These are phyloP conservation scores for Eucalyptus marginata DNA, from an alignment of 345 rosid genomes.

Conservation along the genomic window DNA sequence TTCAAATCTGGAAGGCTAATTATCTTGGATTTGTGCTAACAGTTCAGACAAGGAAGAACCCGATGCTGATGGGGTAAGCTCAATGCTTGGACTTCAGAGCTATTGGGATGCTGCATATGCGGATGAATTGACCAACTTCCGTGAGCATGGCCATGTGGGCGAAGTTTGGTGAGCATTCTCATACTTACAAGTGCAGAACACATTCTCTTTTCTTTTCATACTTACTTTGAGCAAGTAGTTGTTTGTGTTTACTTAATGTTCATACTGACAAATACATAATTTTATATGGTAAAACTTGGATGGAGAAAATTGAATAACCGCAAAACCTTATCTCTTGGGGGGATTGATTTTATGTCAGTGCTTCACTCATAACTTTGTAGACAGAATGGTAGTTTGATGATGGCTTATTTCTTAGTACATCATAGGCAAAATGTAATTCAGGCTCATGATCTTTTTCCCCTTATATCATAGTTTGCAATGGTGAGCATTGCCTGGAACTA, in stretches of 20 bases:
- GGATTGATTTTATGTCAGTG: background rate
- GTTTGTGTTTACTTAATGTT: background rate
- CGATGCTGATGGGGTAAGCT: slow-evolving; percentile 66
- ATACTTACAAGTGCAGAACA: background rate
- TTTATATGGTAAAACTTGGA: background rate
- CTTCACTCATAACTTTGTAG: background rate
- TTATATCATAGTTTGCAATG: background rate
- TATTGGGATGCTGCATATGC: slow-evolving; percentile 95
- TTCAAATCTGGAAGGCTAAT: background rate
- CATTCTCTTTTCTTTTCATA: background rate
- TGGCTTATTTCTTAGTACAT: background rate
- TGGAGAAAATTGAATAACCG: background rate
- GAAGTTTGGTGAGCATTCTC: slow-evolving; percentile 69
- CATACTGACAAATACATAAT: background rate
- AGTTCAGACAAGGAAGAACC: slow-evolving; percentile 95
- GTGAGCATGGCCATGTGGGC: slow-evolving; percentile 87
- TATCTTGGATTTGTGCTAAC: background rate
- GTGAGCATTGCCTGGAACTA: background rate
- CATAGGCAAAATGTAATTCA: background rate
- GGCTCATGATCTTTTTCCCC: background rate
- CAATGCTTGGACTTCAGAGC: slow-evolving; percentile 90
- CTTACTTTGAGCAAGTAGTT: background rate
- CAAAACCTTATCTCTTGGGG: background rate
- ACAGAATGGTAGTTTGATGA: background rate
- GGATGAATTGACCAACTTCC: slow-evolving; percentile 75